Evolutionary conservation across 148 eudicot species (phyloP).

Genomic region (Persicaria maculosa): DNA sequence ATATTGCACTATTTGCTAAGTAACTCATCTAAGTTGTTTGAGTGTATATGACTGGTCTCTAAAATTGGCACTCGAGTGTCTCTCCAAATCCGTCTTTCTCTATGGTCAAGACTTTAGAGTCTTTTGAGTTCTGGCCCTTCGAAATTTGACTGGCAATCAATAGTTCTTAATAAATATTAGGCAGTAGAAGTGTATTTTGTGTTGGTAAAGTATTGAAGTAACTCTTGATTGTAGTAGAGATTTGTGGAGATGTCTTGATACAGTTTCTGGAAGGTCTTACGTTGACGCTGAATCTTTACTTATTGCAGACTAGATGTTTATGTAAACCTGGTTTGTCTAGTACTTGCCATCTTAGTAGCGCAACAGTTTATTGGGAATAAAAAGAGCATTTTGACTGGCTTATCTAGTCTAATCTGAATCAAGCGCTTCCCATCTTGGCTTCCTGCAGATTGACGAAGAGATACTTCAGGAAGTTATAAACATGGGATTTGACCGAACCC

Average conservation of each 20-base stretch:
- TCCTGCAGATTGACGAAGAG: conserved; percentile 68
- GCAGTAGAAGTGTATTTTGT: neutral
- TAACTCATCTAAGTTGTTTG: neutral
- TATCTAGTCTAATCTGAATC: neutral
- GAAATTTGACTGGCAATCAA: neutral
- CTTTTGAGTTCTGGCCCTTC: neutral
- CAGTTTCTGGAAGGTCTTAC: neutral
- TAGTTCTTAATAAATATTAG: neutral
- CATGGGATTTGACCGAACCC: conserved; percentile 71
- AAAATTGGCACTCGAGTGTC: neutral
- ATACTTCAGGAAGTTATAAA: conserved; percentile 63
- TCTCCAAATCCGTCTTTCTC: neutral
- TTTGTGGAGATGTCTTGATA: neutral
- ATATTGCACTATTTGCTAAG: neutral
- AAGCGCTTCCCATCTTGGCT: neutral
- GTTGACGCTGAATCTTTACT: neutral
- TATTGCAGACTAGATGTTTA: neutral
- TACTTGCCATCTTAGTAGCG: neutral
- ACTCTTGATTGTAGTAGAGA: neutral
- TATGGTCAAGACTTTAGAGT: neutral
- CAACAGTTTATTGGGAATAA: neutral
- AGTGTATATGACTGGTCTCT: neutral
- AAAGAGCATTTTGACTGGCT: neutral
- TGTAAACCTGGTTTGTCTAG: neutral
- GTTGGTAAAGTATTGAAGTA: neutral